Conservation (phyloP, 305 asterid genomes). For the Rubia balearica region DNA sequence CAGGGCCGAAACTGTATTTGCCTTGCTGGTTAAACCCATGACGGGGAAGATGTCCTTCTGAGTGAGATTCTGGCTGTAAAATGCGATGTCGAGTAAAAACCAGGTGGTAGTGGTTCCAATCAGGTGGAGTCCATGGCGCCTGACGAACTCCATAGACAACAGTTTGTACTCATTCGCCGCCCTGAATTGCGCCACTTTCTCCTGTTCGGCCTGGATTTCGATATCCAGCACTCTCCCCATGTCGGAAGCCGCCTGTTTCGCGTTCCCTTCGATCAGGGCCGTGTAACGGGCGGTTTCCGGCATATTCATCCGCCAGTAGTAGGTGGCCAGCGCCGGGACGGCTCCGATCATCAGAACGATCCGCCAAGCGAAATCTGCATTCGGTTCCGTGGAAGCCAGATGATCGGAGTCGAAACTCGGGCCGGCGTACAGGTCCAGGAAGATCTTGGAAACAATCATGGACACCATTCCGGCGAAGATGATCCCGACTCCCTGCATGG, state of each 20-base stretch:
- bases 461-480: slow-evolving; percentile 59
- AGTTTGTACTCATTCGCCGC: slow-evolving; percentile 37
- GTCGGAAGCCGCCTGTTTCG: slow-evolving; percentile 53
- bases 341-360: slow-evolving; percentile 57
- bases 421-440: slow-evolving; percentile 25
- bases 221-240: slow-evolving; percentile 56
- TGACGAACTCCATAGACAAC: slow-evolving; percentile 37
- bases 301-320: slow-evolving; percentile 69
- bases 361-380: slow-evolving; percentile 50
- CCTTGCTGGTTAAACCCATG: slow-evolving; percentile 38
- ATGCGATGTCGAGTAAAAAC: slow-evolving; percentile 52
- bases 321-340: slow-evolving; percentile 46
- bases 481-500: slow-evolving; percentile 69
- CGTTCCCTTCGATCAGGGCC: slow-evolving; percentile 56
- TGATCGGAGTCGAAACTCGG: slow-evolving; percentile 9
- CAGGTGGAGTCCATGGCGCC: slow-evolving; percentile 43
- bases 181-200: slow-evolving; percentile 38
- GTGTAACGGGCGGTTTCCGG: slow-evolving; percentile 72
- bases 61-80: slow-evolving; percentile 53
- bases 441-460: slow-evolving; percentile 39
- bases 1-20: slow-evolving; percentile 30
- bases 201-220: slow-evolving; percentile 46
- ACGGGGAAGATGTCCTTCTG: slow-evolving; percentile 54
- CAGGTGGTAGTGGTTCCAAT: slow-evolving; percentile 49
- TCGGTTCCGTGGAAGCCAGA: slow-evolving; percentile 33